phyloP scores from a whole-genome alignment of 345 rosid genomes.

The Viola odorata region DNA sequence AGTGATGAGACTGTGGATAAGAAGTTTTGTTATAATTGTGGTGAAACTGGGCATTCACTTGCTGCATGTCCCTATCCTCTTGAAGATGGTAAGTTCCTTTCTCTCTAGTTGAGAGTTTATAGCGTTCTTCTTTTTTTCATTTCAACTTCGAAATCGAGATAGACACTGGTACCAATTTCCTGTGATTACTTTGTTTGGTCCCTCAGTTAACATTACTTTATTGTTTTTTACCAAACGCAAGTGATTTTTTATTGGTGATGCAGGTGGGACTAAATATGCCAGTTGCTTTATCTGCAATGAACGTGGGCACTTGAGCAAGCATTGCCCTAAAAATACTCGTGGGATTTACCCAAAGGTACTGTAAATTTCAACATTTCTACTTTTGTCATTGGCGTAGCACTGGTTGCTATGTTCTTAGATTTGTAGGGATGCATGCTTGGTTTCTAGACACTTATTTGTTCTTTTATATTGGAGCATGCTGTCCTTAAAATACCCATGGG shows the following conservation, averaged over 20 bases:
- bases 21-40: constrained; percentile 84
- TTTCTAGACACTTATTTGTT: background rate
- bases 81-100: constrained; percentile 54
- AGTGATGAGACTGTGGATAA: constrained; percentile 42
- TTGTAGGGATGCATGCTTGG: background rate
- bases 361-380: constrained; percentile 3
- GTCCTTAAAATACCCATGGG: too few relatives aligned
- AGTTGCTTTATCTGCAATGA: constrained; percentile 82
- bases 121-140: too few relatives aligned
- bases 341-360: constrained; percentile 95
- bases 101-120: background rate
- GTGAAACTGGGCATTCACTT: constrained; percentile 77
- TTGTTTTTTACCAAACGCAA: constrained; percentile 7
- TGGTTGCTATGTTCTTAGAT: background rate
- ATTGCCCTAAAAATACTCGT: constrained; percentile 70
- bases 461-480: background rate
- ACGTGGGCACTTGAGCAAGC: constrained; percentile 84
- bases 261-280: constrained; percentile 88
- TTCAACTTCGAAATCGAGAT: background rate
- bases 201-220: background rate
- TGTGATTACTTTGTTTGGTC: background rate
- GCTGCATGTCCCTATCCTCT: constrained; percentile 63
- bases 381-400: background rate
- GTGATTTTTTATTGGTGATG: constrained; percentile 14
- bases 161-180: too few relatives aligned